phyloP scores from a whole-genome alignment of 177 flowering plant species.

The Vitis hybrid region DNA sequence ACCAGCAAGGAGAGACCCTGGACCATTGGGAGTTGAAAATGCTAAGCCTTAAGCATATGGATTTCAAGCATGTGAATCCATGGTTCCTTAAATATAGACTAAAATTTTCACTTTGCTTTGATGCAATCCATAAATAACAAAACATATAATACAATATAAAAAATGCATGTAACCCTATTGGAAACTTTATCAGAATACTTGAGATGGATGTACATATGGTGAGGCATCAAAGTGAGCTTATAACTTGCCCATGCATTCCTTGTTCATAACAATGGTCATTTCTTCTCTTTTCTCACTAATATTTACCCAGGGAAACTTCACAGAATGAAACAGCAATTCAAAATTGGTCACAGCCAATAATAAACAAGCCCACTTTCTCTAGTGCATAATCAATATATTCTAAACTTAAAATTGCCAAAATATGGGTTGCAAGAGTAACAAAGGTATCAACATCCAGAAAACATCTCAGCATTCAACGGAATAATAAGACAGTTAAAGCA shows the following conservation, averaged over 20 bases:
- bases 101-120: background rate
- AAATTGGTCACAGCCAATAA: background rate
- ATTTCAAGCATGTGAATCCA: no score
- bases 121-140: conserved; percentile 2
- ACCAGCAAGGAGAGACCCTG: no score
- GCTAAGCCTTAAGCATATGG: no score
- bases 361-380: background rate
- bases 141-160: background rate
- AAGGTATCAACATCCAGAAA: no score
- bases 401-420: no score
- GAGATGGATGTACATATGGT: background rate
- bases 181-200: background rate
- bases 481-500: background rate
- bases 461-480: background rate
- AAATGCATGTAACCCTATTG: background rate
- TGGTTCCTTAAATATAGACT: no score
- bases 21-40: no score
- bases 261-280: no score
- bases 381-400: no score
- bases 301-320: background rate
- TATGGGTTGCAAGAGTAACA: no score
- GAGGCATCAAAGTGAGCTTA: background rate
- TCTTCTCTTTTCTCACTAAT: no score
- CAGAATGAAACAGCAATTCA: background rate
- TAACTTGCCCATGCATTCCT: background rate